phyloP scores from a whole-genome alignment of 306 rosid genomes.

The Fagus sylvatica region DNA sequence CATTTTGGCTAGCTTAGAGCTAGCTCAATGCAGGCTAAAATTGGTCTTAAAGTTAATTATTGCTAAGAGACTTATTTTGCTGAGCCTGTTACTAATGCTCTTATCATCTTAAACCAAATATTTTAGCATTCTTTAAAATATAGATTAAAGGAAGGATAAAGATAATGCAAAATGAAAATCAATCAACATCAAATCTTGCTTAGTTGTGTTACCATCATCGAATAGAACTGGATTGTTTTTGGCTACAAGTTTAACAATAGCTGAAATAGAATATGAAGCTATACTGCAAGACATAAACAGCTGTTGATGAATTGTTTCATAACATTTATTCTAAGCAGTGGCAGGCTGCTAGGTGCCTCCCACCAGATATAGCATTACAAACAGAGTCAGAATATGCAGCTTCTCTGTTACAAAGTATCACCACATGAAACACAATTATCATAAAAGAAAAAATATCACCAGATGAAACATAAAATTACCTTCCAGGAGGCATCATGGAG shows the following conservation, averaged over 20 bases:
- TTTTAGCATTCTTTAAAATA: not conserved
- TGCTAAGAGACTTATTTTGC: too few species aligned
- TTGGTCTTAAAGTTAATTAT: too few species aligned
- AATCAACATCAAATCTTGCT: not conserved
- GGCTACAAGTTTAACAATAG: not conserved
- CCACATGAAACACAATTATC: not conserved
- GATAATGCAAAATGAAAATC: not conserved
- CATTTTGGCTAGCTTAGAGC: too few species aligned
- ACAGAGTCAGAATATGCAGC: not conserved
- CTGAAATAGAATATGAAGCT: not conserved
- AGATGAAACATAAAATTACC: conserved; percentile 44
- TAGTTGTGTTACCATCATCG: not conserved
- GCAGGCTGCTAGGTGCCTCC: not conserved
- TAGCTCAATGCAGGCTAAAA: too few species aligned
- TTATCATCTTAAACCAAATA: not conserved
- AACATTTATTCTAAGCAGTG: not conserved
- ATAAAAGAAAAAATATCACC: too few species aligned
- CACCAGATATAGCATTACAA: conserved; percentile 14
- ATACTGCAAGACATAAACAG: not conserved
- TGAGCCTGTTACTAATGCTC: too few species aligned
- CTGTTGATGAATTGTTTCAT: not conserved
- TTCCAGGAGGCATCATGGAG: conserved; percentile 75
- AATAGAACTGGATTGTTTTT: not conserved
- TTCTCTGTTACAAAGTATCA: not conserved
- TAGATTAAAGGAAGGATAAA: not conserved